A percentile compares a stretch with the other conserved stretches of the same genome.
Conservation (phyloP, 2,329 filamentous ascomycete genomes). For the Trichoderma citrinoviride region DNA sequence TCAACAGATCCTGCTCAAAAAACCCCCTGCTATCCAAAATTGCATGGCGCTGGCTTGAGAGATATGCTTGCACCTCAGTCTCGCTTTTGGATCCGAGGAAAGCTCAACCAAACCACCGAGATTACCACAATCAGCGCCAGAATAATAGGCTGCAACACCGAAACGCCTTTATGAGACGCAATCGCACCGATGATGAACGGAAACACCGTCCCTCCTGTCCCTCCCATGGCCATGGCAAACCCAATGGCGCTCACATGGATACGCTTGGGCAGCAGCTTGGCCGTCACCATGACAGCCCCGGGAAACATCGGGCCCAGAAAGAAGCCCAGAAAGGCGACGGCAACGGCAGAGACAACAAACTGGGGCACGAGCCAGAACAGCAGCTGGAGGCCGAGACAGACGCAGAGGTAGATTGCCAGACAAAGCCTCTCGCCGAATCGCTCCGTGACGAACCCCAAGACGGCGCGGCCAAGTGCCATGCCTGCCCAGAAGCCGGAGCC, state of each 20-base stretch:
- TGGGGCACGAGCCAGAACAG: constrained; percentile 57
- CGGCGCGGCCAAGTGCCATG: constrained; percentile 64
- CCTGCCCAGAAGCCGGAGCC: constrained; percentile 79
- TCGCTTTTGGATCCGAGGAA: constrained; percentile 37
- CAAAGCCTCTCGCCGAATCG: constrained; percentile 62
- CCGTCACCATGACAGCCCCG: constrained; percentile 66
- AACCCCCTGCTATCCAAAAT: not conserved
- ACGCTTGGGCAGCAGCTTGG: constrained; percentile 66
- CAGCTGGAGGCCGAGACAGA: constrained; percentile 61
- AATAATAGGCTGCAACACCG: constrained; percentile 50
- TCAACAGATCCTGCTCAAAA: not conserved
- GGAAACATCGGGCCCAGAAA: constrained; percentile 74
- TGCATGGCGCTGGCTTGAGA: not conserved
- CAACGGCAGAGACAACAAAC: constrained; percentile 57
- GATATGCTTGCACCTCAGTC: constrained; percentile 23
- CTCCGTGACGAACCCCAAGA: constrained; percentile 68
- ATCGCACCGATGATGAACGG: constrained; percentile 63
- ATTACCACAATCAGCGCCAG: constrained; percentile 43
- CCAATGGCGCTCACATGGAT: constrained; percentile 72
- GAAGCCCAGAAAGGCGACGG: constrained; percentile 68
- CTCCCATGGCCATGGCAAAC: constrained; percentile 70
- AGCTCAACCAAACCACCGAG: constrained; percentile 36
- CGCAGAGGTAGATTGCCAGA: constrained; percentile 57
- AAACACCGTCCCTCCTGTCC: constrained; percentile 62
- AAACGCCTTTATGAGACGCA: constrained; percentile 49